Percentiles rank a stretch among this genome's conserved stretches.
These are phyloP conservation scores for Candida yuanshanica DNA, from an alignment of 805 yeast genomes.

Conservation along the genomic window DNA sequence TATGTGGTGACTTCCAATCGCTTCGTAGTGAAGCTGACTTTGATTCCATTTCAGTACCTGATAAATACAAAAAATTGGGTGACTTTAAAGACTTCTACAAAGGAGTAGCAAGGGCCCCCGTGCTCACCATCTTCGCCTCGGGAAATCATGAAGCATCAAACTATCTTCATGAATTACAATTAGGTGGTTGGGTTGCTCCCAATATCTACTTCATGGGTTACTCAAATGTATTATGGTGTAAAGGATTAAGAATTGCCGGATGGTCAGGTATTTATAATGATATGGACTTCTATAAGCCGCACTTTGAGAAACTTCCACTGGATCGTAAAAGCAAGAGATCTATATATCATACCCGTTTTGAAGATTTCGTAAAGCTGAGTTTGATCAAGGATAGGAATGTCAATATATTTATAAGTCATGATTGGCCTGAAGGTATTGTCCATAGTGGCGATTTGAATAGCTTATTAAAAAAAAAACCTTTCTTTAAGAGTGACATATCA, in stretches of 20 bases:
- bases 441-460: slow-evolving; percentile 50
- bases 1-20: slow-evolving; percentile 93
- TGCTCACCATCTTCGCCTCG: slow-evolving; percentile 78
- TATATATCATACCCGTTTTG: slow-evolving; percentile 62
- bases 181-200: slow-evolving; percentile 93
- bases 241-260: slow-evolving; percentile 75
- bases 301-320: slow-evolving; percentile 45
- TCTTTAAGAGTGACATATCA: slow-evolving; percentile 58
- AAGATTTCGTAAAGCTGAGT: slow-evolving; percentile 51
- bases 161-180: slow-evolving; percentile 61
- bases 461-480: slow-evolving; percentile 57
- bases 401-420: slow-evolving; percentile 74
- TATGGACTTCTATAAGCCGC: slow-evolving; percentile 38
- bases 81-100: slow-evolving; percentile 73
- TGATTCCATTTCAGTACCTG: slow-evolving; percentile 68
- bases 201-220: slow-evolving; percentile 82
- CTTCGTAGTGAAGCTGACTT: slow-evolving; percentile 60
- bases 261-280: slow-evolving; percentile 76
- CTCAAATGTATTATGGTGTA: slow-evolving; percentile 65
- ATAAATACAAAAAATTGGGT: slow-evolving; percentile 67
- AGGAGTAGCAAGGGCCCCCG: slow-evolving; percentile 60
- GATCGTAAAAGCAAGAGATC: slow-evolving; percentile 42
- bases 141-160: slow-evolving; percentile 94
- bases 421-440: slow-evolving; percentile 87
- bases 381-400: slow-evolving; percentile 29